A percentile compares a stretch with the other conserved stretches of the same genome.
These are phyloP conservation scores for Aspergillus neotritici DNA, from an alignment of 2,329 filamentous ascomycete species.

Conservation along the genomic window DNA sequence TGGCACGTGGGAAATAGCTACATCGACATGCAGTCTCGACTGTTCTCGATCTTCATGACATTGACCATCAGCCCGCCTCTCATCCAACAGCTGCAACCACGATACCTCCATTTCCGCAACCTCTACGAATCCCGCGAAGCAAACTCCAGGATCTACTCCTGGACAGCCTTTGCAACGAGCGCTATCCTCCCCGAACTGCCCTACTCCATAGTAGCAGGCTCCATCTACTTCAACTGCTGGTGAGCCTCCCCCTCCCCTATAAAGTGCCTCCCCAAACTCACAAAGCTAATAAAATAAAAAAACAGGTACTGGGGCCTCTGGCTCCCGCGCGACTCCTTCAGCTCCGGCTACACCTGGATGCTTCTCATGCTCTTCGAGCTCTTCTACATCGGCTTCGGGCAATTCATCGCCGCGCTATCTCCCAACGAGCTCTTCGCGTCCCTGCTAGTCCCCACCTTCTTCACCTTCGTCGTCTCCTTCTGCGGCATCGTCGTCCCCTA, in stretches of 20 bases:
- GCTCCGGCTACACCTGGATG: conserved; percentile 58
- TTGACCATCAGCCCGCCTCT: conserved; percentile 68
- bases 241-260: conserved; percentile 26
- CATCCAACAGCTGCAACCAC: conserved; percentile 71
- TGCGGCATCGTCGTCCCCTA: conserved; percentile 71
- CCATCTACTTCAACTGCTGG: conserved; percentile 61
- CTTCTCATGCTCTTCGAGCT: conserved; percentile 61
- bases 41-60: conserved; percentile 73
- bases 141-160: conserved; percentile 74
- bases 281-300: background rate
- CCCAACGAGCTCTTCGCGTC: conserved; percentile 64
- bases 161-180: conserved; percentile 63
- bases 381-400: conserved; percentile 60
- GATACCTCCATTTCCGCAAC: conserved; percentile 59
- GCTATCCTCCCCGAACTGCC: conserved; percentile 65
- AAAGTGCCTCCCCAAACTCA: background rate
- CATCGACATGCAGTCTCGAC: conserved; percentile 62
- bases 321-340: conserved; percentile 53
- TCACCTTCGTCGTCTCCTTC: conserved; percentile 65
- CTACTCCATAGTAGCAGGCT: conserved; percentile 60
- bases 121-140: conserved; percentile 68
- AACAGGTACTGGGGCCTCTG: conserved; percentile 49
- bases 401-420: conserved; percentile 61
- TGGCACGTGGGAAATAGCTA: conserved; percentile 54
- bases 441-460: conserved; percentile 62